Base-by-base conservation (phyloP, 192 early-diverging fungal genomes). In the Dispira simplex region DNA sequence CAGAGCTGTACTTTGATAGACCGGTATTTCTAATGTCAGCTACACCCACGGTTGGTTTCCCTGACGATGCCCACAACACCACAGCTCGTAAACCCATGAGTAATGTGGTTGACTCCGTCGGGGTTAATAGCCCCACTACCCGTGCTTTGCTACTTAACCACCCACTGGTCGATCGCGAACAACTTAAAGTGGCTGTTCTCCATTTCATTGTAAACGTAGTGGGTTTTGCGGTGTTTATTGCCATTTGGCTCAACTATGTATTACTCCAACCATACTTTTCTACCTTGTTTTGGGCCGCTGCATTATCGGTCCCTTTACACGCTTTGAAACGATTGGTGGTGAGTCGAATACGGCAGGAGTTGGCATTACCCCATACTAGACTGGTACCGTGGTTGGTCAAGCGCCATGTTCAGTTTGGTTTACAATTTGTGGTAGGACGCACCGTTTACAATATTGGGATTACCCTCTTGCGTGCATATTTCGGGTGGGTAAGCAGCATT, bases 181-280 rank as follows among this genome's bases (percentile, higher is more conserved):
- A 62, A 43, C 43, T 62, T 8, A 62, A 62, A n/a, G 25, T 62
- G n/a, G 59, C 59, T 2, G 59, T 62, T 1, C 28, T 62, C 8
- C 59, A 62, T 45, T 62, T 62, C 26, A 45, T 62, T n/a, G 59
- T 62, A 20, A 39, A 62, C 28, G 43, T 62, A 10, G 43, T 62
- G 16, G 59, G 59, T 14, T 25, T 62, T n/a, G 59, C 59, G 44
- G 16, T 62, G 11, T 45, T 62, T 45, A n/a, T 62, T 14, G 59
- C 59, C 39, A 14, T 62, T n/a, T 62, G 59, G 59, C 59, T 62
- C 12, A 62, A 62, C n/a, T 62, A 62, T 45, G 43, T 62, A 8
- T 45, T 62, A 11, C 59, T 62, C 43, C 59, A 45, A 20, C 59
- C 59, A 20, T 62, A 62, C n/a, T 62, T 62, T 21, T 62, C 59